Percentiles rank a stretch among this genome's conserved stretches.
Conservation (phyloP, 495 filamentous ascomycete genomes). For the Trichoderma erinaceum region DNA sequence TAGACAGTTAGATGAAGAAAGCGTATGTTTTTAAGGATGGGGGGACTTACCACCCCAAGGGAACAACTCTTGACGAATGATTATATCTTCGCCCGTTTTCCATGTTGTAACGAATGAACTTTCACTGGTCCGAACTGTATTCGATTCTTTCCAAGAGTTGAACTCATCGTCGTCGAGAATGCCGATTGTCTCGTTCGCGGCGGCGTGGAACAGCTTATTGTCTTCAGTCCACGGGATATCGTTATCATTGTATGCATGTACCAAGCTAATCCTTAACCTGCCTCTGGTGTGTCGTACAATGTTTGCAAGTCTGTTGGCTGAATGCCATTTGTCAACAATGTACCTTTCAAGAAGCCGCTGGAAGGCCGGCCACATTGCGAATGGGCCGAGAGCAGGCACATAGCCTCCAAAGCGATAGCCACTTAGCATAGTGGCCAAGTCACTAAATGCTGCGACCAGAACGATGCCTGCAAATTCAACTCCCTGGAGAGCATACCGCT, state of each 20-base stretch:
- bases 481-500: constrained; percentile 50
- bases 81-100: constrained; percentile 32
- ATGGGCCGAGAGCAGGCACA: constrained; percentile 71
- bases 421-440: constrained; percentile 61
- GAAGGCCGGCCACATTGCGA: constrained; percentile 44
- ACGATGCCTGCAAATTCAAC: constrained; percentile 64
- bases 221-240: constrained; percentile 66
- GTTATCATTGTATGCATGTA: constrained; percentile 68
- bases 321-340: constrained; percentile 50
- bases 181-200: constrained; percentile 48
- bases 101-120: constrained; percentile 37
- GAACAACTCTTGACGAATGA: constrained; percentile 48
- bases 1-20: not conserved
- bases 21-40: too few relatives aligned
- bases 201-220: constrained; percentile 49
- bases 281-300: constrained; percentile 42
- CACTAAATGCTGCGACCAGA: constrained; percentile 72
- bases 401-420: constrained; percentile 60
- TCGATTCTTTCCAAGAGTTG: constrained; percentile 34
- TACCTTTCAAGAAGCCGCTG: constrained; percentile 32
- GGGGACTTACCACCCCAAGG: constrained; percentile 48
- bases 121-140: constrained; percentile 33
- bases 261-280: constrained; percentile 58
- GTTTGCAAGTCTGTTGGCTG: constrained; percentile 37
- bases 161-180: constrained; percentile 28